Evolutionary conservation across 768 basidiomycete species (phyloP), one percentile per base, ranked within the genome.

Genomic region (Mrakia gelida): DNA sequence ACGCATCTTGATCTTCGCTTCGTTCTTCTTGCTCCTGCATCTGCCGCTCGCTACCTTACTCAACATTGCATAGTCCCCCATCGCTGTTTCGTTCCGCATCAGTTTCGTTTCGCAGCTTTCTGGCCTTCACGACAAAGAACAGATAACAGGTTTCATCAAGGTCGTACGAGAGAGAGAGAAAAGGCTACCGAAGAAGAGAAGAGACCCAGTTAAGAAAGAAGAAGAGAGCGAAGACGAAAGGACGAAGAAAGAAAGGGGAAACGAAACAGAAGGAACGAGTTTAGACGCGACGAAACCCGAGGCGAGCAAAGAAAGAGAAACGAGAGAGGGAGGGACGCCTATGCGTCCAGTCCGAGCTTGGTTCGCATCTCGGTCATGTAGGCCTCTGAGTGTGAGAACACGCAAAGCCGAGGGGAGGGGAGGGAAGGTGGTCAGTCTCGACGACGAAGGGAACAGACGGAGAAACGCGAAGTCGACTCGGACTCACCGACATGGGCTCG

Each of bases 401-500:
- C 38, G 38, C 8, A 54, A 38, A 8, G 8, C 38, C 11, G 9
- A 3, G 34, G 3, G 9, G 23, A 28, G 26, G 9, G 32, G 28
- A 30, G 32, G 23, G n/a, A n/a, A 18, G 21, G 18, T 21, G 28
- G 28, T 30, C 26, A 70, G 59, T 43, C 49, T 16, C 7, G 49
- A 16, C 18, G 4, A 21, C 3, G 49, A 52, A 52, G 21, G n/a
- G 23, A 26, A 43, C 8, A 28, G 10, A 54, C 6, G n/a, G 43
- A 67, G 28, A n/a, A 41, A 56, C n/a, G n/a, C n/a, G 61, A 38
- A 38, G 1, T 34, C 4, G 26, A 18, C 9, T 18, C 32, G 30
- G 8, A 83, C 82, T 52, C 81, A 92, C 93, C 91, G 81, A 92
- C 90, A 81, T 90, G 89, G 80, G 92, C 90, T 56, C 92, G 87